Conservation (phyloP, 2,329 filamentous ascomycete species). For the Trichoderma arundinaceum region DNA sequence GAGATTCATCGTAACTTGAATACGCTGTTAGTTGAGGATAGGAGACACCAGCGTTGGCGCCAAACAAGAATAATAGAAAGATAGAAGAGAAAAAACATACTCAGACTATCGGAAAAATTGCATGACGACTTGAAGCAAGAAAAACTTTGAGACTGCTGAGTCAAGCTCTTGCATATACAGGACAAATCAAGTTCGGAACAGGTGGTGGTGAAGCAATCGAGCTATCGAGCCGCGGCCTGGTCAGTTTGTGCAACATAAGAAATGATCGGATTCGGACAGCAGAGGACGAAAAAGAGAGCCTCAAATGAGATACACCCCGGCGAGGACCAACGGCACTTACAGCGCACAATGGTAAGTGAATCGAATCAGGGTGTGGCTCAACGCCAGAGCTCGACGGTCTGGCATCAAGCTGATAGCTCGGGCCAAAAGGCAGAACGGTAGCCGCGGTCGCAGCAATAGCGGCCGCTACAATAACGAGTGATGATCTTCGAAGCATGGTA, state of each 20-base stretch:
- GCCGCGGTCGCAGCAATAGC: neutral
- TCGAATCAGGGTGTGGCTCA: neutral
- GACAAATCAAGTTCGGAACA: conserved; percentile 16
- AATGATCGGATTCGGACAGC: neutral
- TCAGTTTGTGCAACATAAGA: neutral
- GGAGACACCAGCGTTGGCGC: neutral
- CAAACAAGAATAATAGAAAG: neutral
- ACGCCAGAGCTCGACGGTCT: neutral
- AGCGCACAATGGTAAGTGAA: conserved; percentile 17
- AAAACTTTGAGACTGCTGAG: neutral
- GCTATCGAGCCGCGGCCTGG: neutral
- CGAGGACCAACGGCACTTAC: conserved; percentile 1
- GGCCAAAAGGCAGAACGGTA: neutral
- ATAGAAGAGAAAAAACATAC: neutral
- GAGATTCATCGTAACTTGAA: conserved; percentile 20
- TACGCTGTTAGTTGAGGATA: neutral
- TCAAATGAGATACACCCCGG: too few relatives aligned
- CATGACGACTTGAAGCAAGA: conserved; percentile 25
- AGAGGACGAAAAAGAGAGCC: neutral
- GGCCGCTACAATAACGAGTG: conserved; percentile 12
- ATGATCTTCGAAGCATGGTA: conserved; percentile 16
- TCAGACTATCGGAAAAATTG: conserved; percentile 19
- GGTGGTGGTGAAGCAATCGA: conserved; percentile 4
- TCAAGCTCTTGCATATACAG: conserved; percentile 19
- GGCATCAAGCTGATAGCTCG: neutral